phyloP scores from a whole-genome alignment of 2,329 filamentous ascomycete species.

The Chrysoporthe deuterocubensis region DNA sequence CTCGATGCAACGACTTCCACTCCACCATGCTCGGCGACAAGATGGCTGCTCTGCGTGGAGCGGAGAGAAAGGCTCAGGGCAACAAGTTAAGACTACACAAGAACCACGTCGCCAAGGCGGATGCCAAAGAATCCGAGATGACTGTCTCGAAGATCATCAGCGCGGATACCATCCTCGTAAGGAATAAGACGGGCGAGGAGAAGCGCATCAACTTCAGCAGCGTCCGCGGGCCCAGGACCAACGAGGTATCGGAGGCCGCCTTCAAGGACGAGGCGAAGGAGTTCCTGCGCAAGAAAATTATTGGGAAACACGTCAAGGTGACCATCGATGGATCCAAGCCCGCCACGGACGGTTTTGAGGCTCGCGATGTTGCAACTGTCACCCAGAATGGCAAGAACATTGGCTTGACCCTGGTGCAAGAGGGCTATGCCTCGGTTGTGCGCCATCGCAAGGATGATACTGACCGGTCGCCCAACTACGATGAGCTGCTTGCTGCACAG shows the following conservation, averaged over 20 bases:
- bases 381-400: conserved; percentile 85
- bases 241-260: conserved; percentile 83
- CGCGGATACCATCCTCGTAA: conserved; percentile 85
- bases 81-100: conserved; percentile 80
- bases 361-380: conserved; percentile 91
- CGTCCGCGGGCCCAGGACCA: conserved; percentile 87
- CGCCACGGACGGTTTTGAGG: conserved; percentile 87
- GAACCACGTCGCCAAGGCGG: conserved; percentile 73
- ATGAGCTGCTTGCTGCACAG: conserved; percentile 81
- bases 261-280: conserved; percentile 96
- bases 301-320: conserved; percentile 93
- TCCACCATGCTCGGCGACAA: conserved; percentile 87
- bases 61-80: conserved; percentile 83
- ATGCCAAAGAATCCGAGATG: conserved; percentile 72
- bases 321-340: conserved; percentile 89
- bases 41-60: conserved; percentile 83
- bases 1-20: conserved; percentile 93
- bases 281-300: conserved; percentile 88
- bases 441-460: conserved; percentile 94
- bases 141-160: conserved; percentile 83
- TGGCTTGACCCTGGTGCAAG: conserved; percentile 82
- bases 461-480: conserved; percentile 92
- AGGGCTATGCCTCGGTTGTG: conserved; percentile 91
- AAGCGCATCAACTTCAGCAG: conserved; percentile 93
- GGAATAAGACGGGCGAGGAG: conserved; percentile 82